Base-by-base conservation (phyloP, 2,329 filamentous ascomycete species). In the Aspergillus puulaauensis region DNA sequence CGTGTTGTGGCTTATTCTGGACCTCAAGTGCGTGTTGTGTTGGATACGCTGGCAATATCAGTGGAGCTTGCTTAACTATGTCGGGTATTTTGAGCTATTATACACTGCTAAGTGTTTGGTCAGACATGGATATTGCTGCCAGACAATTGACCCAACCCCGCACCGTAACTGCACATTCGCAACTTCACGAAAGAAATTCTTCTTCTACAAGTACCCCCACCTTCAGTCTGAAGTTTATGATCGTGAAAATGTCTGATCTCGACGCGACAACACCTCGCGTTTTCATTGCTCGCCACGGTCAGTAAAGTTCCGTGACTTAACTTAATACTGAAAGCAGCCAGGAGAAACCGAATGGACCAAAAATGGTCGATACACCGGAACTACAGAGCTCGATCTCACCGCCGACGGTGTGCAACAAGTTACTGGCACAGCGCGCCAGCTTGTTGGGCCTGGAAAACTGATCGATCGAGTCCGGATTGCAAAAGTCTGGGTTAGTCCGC, bases 351-450 rank as follows among this genome's bases (percentile, higher is more conserved):
- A 58, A 50, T 58, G 56, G 56, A 33, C 56, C 56, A 54, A 54
- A 12, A 27, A 17, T 19, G 56, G 56, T 51, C 56, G 19, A 2
- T 58, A 39, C 45, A 91, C 90, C 90, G 77, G 90, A 89, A 89
- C 89, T 89, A 79, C 73, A 4, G 79, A 82, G 45, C 66, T 80
- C 44, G 69, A 73, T 3, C 73, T 82, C 21, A 50, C 47, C 3
- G 33, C 11, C 2, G 21, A 9, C 1, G 47, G 47, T 12, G 19
- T 19, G 4, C 5, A 5, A 3, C 47, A 50, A 19, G 47, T 50
- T 4, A 23, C 24, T 33, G 19, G 31, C 6, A 17, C 47, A 2
- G 47, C 31, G 5, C 9, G n/a, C 11, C 37, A 19, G 21, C 47
- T 50, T 33, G 19, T 50, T n/a, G 47, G 47, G n/a, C 11, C n/a